Percentiles rank a stretch among this genome's conserved stretches.
Evolutionary conservation across 1,139 yeast species (phyloP).

Genomic region (Candida tetrigidarum): DNA sequence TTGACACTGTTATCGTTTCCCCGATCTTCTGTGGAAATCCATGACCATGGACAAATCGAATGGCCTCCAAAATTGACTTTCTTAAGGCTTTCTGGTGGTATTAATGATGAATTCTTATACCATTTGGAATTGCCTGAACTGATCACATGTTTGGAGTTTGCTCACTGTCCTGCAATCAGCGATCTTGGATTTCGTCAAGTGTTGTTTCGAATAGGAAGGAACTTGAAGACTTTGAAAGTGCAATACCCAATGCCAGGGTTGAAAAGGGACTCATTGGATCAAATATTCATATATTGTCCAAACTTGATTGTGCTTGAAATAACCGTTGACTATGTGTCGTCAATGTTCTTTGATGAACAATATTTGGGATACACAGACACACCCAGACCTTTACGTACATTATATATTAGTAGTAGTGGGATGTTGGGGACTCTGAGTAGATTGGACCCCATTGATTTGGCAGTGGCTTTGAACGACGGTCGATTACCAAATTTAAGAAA

Average conservation of each 20-base stretch:
- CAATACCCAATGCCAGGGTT: conserved; percentile 91
- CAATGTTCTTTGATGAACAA: conserved; percentile 64
- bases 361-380: conserved; percentile 42
- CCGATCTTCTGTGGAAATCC: conserved; percentile 80
- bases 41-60: conserved; percentile 51
- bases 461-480: conserved; percentile 80
- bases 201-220: conserved; percentile 64
- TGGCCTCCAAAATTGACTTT: conserved; percentile 85
- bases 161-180: conserved; percentile 82
- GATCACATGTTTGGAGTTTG: conserved; percentile 72
- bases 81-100: conserved; percentile 85
- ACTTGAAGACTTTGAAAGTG: conserved; percentile 63
- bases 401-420: conserved; percentile 85
- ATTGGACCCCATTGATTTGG: conserved; percentile 85
- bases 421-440: conserved; percentile 83
- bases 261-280: conserved; percentile 70
- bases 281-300: conserved; percentile 76
- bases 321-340: conserved; percentile 82
- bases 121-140: conserved; percentile 71
- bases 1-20: conserved; percentile 87
- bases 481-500: conserved; percentile 69
- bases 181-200: conserved; percentile 65
- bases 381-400: conserved; percentile 62
- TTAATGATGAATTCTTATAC: conserved; percentile 75
- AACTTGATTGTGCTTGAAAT: conserved; percentile 63